Evolutionary conservation across 768 basidiomycete genomes (phyloP).

Genomic region (Pleurotus tuoliensis): DNA sequence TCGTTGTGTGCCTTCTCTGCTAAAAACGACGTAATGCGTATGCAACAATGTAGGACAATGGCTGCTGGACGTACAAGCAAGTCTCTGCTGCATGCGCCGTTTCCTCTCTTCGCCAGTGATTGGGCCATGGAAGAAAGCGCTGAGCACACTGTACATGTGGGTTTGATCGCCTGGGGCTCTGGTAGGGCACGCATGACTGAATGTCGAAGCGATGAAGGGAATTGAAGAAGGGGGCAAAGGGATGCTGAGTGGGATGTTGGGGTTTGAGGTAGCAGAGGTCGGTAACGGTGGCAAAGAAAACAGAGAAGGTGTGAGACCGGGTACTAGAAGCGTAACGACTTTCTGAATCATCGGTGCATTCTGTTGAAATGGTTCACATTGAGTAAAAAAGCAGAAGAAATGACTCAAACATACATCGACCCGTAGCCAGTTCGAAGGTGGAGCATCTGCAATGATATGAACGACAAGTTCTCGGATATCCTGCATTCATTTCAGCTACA

Average conservation of each 20-base stretch:
- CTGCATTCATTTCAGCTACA: conserved; percentile 31
- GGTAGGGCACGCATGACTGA: conserved; percentile 92
- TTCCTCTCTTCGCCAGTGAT: conserved; percentile 80
- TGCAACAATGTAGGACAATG: not conserved
- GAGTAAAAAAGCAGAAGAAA: not conserved
- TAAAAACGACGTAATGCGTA: conserved; percentile 19
- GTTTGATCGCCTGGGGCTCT: conserved; percentile 87
- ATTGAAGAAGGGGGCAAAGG: conserved; percentile 32
- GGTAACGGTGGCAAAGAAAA: conserved; percentile 70
- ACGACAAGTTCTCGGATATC: conserved; percentile 86
- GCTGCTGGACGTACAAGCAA: conserved; percentile 28
- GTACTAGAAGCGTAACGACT: conserved; percentile 76
- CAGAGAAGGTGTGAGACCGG: conserved; percentile 78
- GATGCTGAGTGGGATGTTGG: conserved; percentile 42
- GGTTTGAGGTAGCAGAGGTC: conserved; percentile 57
- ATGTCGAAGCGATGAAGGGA: conserved; percentile 72
- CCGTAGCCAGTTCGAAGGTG: conserved; percentile 83
- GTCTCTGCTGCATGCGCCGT: conserved; percentile 43
- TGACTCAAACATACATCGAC: conserved; percentile 56
- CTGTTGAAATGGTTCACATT: conserved; percentile 30
- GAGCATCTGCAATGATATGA: conserved; percentile 76
- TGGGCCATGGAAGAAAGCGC: conserved; percentile 78
- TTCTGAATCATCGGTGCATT: conserved; percentile 71
- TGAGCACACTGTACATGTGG: conserved; percentile 82
- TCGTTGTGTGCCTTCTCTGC: conserved; percentile 60